Conservation (phyloP, 75 land plant species). For the Sequoia sempervirens region DNA sequence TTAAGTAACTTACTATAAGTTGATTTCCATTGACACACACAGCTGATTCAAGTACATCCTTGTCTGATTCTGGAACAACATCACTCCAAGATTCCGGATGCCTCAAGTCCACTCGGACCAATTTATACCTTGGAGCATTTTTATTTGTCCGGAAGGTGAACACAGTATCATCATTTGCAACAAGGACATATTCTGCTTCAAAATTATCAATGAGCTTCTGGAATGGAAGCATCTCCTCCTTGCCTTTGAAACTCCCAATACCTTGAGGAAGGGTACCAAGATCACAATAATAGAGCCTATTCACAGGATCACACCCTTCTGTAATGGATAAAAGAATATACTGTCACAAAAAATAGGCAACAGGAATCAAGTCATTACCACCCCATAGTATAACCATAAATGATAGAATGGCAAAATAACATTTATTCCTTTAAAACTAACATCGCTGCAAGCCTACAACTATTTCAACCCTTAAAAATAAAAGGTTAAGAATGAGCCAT, state of each 20-base stretch:
- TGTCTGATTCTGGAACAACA: conserved; percentile 65
- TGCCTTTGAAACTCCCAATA: conserved; percentile 45
- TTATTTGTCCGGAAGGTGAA: conserved; percentile 94
- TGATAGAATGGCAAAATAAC: not conserved
- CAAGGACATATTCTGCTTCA: conserved; percentile 64
- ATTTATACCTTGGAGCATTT: conserved; percentile 81
- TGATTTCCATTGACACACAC: conserved; percentile 54
- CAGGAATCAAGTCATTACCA: not conserved
- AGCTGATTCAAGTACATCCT: conserved; percentile 75
- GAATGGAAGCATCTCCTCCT: conserved; percentile 66
- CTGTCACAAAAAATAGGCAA: conserved; percentile 31
- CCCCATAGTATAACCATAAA: not conserved
- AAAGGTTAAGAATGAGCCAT: not conserved
- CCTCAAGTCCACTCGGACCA: conserved; percentile 69
- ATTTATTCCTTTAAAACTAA: not conserved
- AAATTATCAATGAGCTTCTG: conserved; percentile 76
- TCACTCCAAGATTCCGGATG: conserved; percentile 69
- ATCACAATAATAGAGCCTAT: conserved; percentile 80
- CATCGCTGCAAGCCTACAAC: not conserved
- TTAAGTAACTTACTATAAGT: conserved; percentile 70
- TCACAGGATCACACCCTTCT: conserved; percentile 84
- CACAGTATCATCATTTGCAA: conserved; percentile 78
- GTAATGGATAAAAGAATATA: conserved; percentile 60
- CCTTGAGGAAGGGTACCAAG: conserved; percentile 57
- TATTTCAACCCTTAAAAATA: not conserved